phyloP scores from a whole-genome alignment of 2,329 filamentous ascomycete species.

The Amauroascus niger region DNA sequence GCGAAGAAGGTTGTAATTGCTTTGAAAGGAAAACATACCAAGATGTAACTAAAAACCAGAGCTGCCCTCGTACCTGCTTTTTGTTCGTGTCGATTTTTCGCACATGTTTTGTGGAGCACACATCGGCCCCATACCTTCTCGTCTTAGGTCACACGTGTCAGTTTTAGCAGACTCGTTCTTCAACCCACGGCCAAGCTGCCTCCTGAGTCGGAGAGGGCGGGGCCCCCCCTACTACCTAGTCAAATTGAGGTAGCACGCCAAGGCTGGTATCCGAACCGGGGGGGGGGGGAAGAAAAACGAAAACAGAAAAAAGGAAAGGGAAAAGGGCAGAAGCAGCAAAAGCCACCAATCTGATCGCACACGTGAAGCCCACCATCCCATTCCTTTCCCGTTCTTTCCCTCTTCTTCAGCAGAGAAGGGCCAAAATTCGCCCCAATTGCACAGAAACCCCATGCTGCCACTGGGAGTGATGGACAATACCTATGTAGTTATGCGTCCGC shows the following conservation, averaged over 20 bases:
- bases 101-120: conserved; percentile 11
- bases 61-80: conserved; percentile 5
- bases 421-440: conserved; percentile 2
- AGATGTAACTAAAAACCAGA: neutral
- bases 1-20: no score
- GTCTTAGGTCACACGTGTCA: conserved; percentile 9
- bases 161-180: conserved; percentile 7
- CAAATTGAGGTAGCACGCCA: conserved; percentile 6
- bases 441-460: neutral
- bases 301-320: no score
- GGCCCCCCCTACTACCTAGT: neutral
- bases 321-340: neutral
- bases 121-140: conserved; percentile 4
- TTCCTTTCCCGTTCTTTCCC: neutral
- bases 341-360: neutral
- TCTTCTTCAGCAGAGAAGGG: neutral
- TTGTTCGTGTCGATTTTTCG: conserved; percentile 1
- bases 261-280: neutral
- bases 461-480: no score
- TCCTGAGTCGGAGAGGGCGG: neutral
- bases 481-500: no score
- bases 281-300: neutral
- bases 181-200: neutral
- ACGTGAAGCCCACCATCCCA: neutral
- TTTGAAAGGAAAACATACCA: no score